These are phyloP conservation scores for Cyberlindnera saturnus DNA, from an alignment of 805 yeast genomes.

Conservation along the genomic window DNA sequence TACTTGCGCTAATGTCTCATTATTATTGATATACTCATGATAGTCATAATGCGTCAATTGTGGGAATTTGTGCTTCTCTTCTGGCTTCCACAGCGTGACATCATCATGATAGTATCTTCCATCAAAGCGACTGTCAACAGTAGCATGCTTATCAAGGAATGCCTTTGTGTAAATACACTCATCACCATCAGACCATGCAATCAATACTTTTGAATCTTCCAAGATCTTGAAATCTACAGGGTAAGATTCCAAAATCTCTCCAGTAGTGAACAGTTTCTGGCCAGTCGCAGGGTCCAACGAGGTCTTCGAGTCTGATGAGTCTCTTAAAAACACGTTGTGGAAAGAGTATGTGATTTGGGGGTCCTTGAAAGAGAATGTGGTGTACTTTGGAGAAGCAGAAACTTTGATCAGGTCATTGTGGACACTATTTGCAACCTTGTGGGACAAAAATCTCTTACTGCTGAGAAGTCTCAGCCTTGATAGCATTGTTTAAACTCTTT, in stretches of 20 bases:
- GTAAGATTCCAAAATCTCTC: slow-evolving; percentile 29
- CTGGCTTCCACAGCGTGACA: slow-evolving; percentile 42
- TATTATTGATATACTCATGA: slow-evolving; percentile 10
- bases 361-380: slow-evolving; percentile 8
- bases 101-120: slow-evolving; percentile 31
- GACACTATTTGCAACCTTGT: not conserved
- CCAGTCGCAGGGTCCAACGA: slow-evolving; percentile 51
- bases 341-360: slow-evolving; percentile 13
- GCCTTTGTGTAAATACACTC: slow-evolving; percentile 34
- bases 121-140: slow-evolving; percentile 23
- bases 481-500: too few relatives aligned
- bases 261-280: slow-evolving; percentile 65
- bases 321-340: slow-evolving; percentile 56
- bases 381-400: slow-evolving; percentile 4
- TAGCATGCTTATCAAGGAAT: slow-evolving; percentile 42
- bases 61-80: slow-evolving; percentile 15
- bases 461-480: too few relatives aligned
- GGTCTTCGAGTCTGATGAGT: slow-evolving; percentile 43
- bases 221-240: slow-evolving; percentile 32
- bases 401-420: not conserved
- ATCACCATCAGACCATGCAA: slow-evolving; percentile 46
- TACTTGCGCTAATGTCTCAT: slow-evolving; percentile 26
- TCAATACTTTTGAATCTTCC: slow-evolving; percentile 29
- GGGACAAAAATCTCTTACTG: too few relatives aligned
- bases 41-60: slow-evolving; percentile 5